Base-by-base conservation (phyloP, 306 rosid genomes). In the Pueraria montana region DNA sequence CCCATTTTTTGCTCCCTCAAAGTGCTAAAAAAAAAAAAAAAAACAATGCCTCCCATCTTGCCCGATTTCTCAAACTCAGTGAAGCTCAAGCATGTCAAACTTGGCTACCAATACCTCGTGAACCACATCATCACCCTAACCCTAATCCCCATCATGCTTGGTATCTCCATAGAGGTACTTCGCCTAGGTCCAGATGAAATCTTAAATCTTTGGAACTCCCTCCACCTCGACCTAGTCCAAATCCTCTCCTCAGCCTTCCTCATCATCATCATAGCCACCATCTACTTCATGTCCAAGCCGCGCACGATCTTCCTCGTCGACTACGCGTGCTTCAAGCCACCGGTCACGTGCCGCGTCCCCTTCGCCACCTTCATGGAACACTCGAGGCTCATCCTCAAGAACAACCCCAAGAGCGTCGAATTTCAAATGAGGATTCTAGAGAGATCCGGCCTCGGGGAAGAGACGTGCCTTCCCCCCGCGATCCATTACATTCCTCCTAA, bases 321-420 rank as follows among this genome's bases (percentile, higher is more conserved):
- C 73, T 94, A 92, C 42, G 90, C 98, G 0, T 92, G 98, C 67
- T 94, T 83, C 92, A 94, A 94, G 40, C 97, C 98, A 0, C 98
- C 98, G 0, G 84, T 91, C 20, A 92, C 95, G 0, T 94, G 97
- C 59, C 86, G 97, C 0, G 98, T 92, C 12, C 98, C 98, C 5
- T 92, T 91, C 62, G 91, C 98, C 12, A 92, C 98, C 16, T 94
- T 94, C 92, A 94, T 94, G 97, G 98, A 94, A 36, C 98, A 94
- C 20, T 92, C 98, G 0, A 79, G 94, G 23, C 90, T 94, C 45
- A 91, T 74, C 50, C 90, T 94, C 8, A 80, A 61, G 8, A 59
- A 94, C 82, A 94, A 89, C 30, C 97, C 97, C 0, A 94, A 94
- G 78, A 91, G 95, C 74, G 98, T 94, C 0, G 94, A 94, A 86